These are phyloP conservation scores for Brettanomyces nanus DNA, from an alignment of 805 yeast species.

Conservation along the genomic window DNA sequence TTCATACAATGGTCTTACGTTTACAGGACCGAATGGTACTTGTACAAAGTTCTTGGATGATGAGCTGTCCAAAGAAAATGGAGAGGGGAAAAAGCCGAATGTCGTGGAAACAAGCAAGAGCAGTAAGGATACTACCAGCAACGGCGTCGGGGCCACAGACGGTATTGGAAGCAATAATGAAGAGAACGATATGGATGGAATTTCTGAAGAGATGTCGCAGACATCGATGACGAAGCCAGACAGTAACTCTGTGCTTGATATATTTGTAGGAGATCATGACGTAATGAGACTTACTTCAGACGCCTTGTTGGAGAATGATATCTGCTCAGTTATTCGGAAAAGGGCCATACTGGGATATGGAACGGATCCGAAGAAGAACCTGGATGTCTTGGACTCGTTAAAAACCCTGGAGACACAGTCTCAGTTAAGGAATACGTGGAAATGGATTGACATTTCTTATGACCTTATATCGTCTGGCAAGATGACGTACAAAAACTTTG, in stretches of 20 bases:
- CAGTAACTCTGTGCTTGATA: slow-evolving; percentile 6
- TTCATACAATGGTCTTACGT: slow-evolving; percentile 56
- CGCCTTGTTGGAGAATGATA: slow-evolving; percentile 54
- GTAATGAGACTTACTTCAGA: slow-evolving; percentile 16
- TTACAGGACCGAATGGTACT: slow-evolving; percentile 53
- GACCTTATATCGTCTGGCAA: slow-evolving; percentile 55
- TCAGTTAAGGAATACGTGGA: slow-evolving; percentile 79
- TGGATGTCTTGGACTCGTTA: slow-evolving; percentile 46
- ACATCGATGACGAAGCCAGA: background rate
- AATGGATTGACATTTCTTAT: slow-evolving; percentile 75
- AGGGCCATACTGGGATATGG: slow-evolving; percentile 73
- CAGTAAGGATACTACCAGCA: background rate
- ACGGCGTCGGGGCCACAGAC: background rate
- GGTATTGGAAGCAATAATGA: background rate
- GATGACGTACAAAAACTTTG: slow-evolving; percentile 62
- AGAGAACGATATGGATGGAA: background rate
- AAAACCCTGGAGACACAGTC: slow-evolving; percentile 42
- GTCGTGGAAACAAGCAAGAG: background rate
- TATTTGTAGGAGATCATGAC: slow-evolving; percentile 20
- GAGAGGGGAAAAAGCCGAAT: background rate
- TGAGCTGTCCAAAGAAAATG: background rate
- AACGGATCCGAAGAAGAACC: slow-evolving; percentile 55
- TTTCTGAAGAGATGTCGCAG: background rate
- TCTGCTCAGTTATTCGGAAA: slow-evolving; percentile 60
- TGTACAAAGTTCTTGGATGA: slow-evolving; percentile 34